Evolutionary conservation across 768 basidiomycete species (phyloP), one percentile per base, ranked within the genome.

Genomic region (Tylopilus plumbeoviolaceoides): DNA sequence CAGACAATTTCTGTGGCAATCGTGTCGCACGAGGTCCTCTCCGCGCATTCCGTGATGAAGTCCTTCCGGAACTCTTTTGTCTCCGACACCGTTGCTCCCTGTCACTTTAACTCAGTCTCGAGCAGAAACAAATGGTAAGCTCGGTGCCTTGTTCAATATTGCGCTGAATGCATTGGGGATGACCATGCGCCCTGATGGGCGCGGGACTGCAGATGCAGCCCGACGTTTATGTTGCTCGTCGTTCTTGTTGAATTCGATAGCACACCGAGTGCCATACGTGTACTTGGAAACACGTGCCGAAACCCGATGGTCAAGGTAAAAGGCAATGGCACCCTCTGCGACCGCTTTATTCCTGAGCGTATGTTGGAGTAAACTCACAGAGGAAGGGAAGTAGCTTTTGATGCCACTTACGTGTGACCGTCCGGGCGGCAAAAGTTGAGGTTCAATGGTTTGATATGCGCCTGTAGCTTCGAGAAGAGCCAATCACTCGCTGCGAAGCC

Each of bases 381-480:
- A 44, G 9, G 36, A 35, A 51, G 17, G 11, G n/a, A 8, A 21
- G 8, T 33, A 17, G 2, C n/a, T 25, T 14, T 33, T 7, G 18
- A 39, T 68, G 27, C 17, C 51, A 25, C 65, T 54, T 12, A 80
- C 82, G 80, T 72, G 60, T 79, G 76, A 30, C 72, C 73, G 49
- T 82, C 78, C 6, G 80, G 81, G 4, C 80, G 73, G 51, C 73
- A 71, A 36, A 83, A 69, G 20, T 70, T 65, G 31, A 81, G 48
- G 2, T 71, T 67, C 12, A 70, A 49, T 0, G 68, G 64, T 20
- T 55, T 62, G n/a, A 82, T 59, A 2, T 67, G 57, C 1, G 41
- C 50, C 38, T 68, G 60, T 17, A 77, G 51, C 25, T 40, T 66
- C 14, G 59, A 53, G 33, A 72, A 77, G 9, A 78, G 66, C 71